Base-by-base conservation (phyloP, 345 rosid species). In the Salix caprea region DNA sequence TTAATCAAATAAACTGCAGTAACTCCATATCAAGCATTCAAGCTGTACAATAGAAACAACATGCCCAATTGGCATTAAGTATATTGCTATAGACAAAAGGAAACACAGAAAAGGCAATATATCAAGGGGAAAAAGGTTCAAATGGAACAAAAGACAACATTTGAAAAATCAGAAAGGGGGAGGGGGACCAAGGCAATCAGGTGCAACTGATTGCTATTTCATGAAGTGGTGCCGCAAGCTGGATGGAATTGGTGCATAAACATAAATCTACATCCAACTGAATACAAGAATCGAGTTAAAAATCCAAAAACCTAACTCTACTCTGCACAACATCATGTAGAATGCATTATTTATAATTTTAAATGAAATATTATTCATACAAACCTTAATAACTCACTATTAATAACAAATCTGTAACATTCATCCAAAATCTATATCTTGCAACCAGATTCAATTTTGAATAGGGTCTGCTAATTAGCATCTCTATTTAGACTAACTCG, bases 1-100 rank as follows among this genome's bases (percentile, higher is more conserved):
- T 61, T 67, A 70, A 26, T 66, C 58, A 82, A 46, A 69, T 28
- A 65, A 79, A 69, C 26, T 34, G 40, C n/a, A 66, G 19, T 18
- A 34, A 69, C 64, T 24, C 70, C 65, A 80, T 46, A 68, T 65
- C 65, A 50, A 42, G 66, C 76, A 36, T 65, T 32, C 40, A 42
- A 3, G 34, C 50, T 10, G 74, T 42, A 52, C 36, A 50, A 30
- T 28, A 46, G 44, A 69, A 23, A 62, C 46, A 67, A 36, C 40
- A 30, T 50, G 36, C 23, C 74, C 28, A 64, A 78, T 74, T 73
- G 62, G 67, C 72, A 74, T 21, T 15, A 32, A 42, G 40, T 61
- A 56, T 56, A 46, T 64, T 42, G 10, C 62, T 46, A 58, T 42
- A 6, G 28, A 32, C 34, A 36, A 56, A 24, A 8, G 61, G 23